Evolutionary conservation across 495 filamentous ascomycete species (phyloP).

Genomic region (Xylaria bambusicola): DNA sequence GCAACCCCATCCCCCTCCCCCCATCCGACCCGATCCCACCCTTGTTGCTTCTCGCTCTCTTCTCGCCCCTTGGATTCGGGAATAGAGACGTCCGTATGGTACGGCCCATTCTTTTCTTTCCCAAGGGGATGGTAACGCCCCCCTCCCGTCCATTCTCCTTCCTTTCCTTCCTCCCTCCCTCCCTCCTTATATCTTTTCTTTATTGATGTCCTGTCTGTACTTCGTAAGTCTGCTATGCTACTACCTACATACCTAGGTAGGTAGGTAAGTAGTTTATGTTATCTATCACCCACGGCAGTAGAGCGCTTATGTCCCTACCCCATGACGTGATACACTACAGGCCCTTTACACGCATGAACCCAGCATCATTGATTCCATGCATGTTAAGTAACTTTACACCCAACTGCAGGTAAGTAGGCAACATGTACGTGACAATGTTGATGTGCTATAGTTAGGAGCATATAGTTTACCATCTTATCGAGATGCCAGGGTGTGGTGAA

Average conservation of each 20-base stretch:
- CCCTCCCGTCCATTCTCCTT: background rate
- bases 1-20: too few species aligned
- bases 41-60: background rate
- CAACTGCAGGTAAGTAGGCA: too few species aligned
- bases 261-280: too few species aligned
- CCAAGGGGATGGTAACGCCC: slow-evolving; percentile 8
- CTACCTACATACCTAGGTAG: too few species aligned
- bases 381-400: too few species aligned
- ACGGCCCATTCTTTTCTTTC: background rate
- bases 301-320: background rate
- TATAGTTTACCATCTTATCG: too few species aligned
- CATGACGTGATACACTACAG: background rate
- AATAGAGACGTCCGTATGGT: background rate
- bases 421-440: too few species aligned
- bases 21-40: background rate
- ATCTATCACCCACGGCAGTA: too few species aligned
- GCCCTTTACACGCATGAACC: background rate
- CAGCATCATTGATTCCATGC: background rate
- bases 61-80: background rate
- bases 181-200: background rate
- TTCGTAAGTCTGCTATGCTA: background rate
- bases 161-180: background rate
- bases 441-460: too few species aligned
- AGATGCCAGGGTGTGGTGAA: background rate
- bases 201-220: background rate